Base-by-base conservation (phyloP, 2,329 filamentous ascomycete genomes). In the Talaromyces sp. region DNA sequence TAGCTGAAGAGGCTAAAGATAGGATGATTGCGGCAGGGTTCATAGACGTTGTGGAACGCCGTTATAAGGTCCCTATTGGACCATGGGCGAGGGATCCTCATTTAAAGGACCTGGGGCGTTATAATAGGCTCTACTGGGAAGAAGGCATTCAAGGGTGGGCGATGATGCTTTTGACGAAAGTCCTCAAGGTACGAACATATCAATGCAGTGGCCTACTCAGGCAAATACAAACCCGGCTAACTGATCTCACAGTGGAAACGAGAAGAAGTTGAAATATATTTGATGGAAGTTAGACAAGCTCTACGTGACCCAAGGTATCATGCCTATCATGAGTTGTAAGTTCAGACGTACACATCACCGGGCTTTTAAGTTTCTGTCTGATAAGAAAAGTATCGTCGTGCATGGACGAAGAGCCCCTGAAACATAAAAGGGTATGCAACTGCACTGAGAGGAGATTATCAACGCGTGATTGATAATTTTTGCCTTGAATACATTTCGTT, bases 41-140 rank as follows among this genome's bases (percentile, higher is more conserved):
- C 41, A 27, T 31, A 47, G 57, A 68, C 8, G 57, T 65, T 47
- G 25, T 50, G 22, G 63, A 66, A 27, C 41, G 41, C 15, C 52
- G 62, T 33, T 65, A 57, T 39, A 63, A 66, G 25, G 25, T 64
- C 39, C 66, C 64, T 3, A 52, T 64, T 17, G 59, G 62, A 17
- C 47, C 67, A 15, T 68, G 67, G 66, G 33, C 67, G 22, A 67
- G 61, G 31, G 66, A 68, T 39, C 37, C 27, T 19, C 50, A 35
- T 54, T 35, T 67, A 25, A 67, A 67, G 27, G 66, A 67, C 33
- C 27, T 66, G 6, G 63, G 63, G 1, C 49, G 41, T 27, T 62
- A 35, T 25, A 57, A 65, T n/a, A 27, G 43, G 25, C 25, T 43
- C 5, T 58, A 65, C 33, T 65, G 58, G 62, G 27, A 50, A 41